Percentiles rank a stretch among this genome's conserved stretches.
phyloP scores from a whole-genome alignment of 73 alveolate genomes.

The Paramecium bursaria region DNA sequence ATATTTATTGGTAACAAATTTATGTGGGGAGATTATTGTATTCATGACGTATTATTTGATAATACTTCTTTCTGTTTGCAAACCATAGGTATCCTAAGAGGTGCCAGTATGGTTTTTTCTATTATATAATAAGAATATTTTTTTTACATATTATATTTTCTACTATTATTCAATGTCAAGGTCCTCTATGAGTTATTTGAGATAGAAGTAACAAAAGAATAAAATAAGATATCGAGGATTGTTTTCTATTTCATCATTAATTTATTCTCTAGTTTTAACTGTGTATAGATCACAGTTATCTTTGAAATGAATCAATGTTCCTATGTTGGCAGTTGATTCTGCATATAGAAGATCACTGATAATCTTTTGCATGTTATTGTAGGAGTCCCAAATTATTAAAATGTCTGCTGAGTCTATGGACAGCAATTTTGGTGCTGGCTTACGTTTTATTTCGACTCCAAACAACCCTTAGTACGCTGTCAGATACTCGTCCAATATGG shows the following conservation, averaged over 20 bases:
- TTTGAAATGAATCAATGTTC: constrained; percentile 41
- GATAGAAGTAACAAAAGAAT: constrained; percentile 45
- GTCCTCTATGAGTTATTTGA: constrained; percentile 38
- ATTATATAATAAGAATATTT: background rate
- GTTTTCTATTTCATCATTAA: background rate
- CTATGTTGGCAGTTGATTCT: constrained; percentile 11
- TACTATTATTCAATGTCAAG: constrained; percentile 21
- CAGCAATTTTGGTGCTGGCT: constrained; percentile 20
- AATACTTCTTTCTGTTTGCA: constrained; percentile 14
- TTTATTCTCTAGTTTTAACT: constrained; percentile 5
- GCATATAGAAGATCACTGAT: constrained; percentile 40
- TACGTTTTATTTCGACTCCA: constrained; percentile 26
- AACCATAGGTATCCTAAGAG: constrained; percentile 51
- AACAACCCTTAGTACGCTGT: constrained; percentile 46
- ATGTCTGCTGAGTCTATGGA: constrained; percentile 1
- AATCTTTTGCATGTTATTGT: constrained; percentile 49
- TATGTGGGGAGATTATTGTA: background rate
- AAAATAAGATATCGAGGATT: constrained; percentile 33
- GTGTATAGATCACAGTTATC: constrained; percentile 25
- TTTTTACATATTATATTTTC: constrained; percentile 7
- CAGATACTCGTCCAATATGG: constrained; percentile 51
- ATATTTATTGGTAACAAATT: constrained; percentile 3
- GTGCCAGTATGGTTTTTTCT: constrained; percentile 61
- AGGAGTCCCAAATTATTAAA: constrained; percentile 41
- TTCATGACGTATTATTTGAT: constrained; percentile 10